Conservation (phyloP, 75 land plant species). For the Larix kaempferi region DNA sequence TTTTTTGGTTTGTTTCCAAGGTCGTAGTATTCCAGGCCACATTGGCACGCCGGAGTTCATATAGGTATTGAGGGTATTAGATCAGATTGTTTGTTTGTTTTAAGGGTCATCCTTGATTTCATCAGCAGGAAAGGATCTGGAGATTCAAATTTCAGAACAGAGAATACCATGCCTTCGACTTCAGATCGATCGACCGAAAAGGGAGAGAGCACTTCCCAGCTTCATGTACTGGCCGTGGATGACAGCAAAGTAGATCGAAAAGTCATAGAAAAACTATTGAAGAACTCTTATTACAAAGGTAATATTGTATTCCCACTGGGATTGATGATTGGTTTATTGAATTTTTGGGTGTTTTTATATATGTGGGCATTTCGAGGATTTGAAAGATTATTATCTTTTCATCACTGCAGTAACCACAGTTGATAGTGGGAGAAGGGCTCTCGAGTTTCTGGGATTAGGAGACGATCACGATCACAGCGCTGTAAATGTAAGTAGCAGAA, state of each 20-base stretch:
- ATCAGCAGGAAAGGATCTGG: not conserved
- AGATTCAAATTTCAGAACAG: not conserved
- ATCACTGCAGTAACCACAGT: conserved; percentile 50
- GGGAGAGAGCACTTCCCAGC: conserved; percentile 2
- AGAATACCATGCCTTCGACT: not conserved
- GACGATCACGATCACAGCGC: conserved; percentile 13
- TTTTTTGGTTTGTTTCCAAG: too few relatives aligned
- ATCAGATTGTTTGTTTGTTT: too few relatives aligned
- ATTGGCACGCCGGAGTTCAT: too few relatives aligned
- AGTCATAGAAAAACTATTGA: conserved; percentile 61
- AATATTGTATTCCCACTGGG: not conserved
- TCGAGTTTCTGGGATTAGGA: conserved; percentile 49
- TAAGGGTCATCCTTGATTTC: too few relatives aligned
- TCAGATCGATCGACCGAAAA: not conserved
- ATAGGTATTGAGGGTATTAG: too few relatives aligned
- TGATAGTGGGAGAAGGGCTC: conserved; percentile 53
- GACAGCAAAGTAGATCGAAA: conserved; percentile 64
- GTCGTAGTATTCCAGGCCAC: too few relatives aligned
- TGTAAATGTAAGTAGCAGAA: not conserved
- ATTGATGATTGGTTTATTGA: too few relatives aligned
- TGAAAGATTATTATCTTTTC: not conserved
- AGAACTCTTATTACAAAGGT: conserved; percentile 62
- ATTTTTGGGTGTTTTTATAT: too few relatives aligned
- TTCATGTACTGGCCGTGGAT: conserved; percentile 75
- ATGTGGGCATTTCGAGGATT: not conserved